Percentiles rank a stretch among this genome's conserved stretches.
phyloP scores from a whole-genome alignment of 2,329 filamentous ascomycete species.

The Malbranchea zuffiana region DNA sequence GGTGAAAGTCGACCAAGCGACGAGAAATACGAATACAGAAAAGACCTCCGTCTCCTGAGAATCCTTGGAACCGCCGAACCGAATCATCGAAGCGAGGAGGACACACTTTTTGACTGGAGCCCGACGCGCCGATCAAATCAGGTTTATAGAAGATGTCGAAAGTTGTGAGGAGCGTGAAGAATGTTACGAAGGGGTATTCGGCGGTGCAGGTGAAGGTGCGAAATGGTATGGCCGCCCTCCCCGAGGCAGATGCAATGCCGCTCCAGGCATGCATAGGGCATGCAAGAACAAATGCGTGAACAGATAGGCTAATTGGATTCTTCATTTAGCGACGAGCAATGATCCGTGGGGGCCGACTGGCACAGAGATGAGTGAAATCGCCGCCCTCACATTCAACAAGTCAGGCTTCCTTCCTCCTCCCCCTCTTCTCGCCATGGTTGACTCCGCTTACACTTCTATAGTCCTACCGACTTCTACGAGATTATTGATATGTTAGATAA shows the following conservation, averaged over 20 bases:
- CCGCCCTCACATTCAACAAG: conserved; percentile 96
- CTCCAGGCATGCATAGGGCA: no score
- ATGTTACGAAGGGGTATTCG: conserved; percentile 98
- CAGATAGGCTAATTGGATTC: conserved; percentile 15
- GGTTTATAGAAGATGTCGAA: conserved; percentile 93
- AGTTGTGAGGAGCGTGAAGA: conserved; percentile 94
- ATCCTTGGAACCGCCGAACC: no score
- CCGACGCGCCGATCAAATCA: no score
- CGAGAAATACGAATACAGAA: no score
- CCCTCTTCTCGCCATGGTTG: not conserved
- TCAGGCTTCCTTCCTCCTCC: no score
- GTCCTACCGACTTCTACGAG: conserved; percentile 95
- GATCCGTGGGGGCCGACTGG: conserved; percentile 97
- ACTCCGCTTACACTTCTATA: conserved; percentile 29
- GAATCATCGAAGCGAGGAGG: no score
- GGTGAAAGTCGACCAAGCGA: no score
- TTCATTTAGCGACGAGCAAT: conserved; percentile 78
- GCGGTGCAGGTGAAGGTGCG: conserved; percentile 94
- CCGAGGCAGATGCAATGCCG: no score
- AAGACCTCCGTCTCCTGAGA: no score
- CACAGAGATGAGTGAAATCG: conserved; percentile 97
- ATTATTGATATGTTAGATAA: conserved; percentile 99
- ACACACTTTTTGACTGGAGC: no score
- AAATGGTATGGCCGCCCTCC: conserved; percentile 59
- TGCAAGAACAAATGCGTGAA: no score